A percentile compares a stretch with the other conserved stretches of the same genome.
phyloP scores from a whole-genome alignment of 2,329 filamentous ascomycete genomes.

The Zymoseptoria tritici region DNA sequence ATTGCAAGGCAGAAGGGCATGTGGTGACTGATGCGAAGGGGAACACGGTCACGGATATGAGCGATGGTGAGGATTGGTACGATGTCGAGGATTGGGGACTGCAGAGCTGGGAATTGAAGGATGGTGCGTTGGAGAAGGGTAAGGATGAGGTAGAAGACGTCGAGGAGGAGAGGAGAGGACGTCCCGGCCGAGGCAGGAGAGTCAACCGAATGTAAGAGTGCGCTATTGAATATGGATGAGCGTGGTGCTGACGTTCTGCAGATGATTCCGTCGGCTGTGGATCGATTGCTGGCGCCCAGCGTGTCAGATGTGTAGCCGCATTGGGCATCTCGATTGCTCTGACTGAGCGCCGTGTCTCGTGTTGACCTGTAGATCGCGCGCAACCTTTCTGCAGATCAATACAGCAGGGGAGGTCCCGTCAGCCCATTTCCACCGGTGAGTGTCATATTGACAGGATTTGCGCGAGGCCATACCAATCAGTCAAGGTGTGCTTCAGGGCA shows the following conservation, averaged over 20 bases:
- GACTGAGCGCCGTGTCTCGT: not conserved
- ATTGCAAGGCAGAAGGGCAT: constrained; percentile 73
- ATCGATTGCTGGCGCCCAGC: not conserved
- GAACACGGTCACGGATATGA: constrained; percentile 53
- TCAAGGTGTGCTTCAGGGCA: not conserved
- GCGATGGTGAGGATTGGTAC: constrained; percentile 84
- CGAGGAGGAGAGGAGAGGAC: constrained; percentile 20
- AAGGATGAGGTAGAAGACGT: constrained; percentile 69
- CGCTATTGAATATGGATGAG: not conserved
- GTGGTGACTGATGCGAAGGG: constrained; percentile 38
- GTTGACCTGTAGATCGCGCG: too few species aligned
- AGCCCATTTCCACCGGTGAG: too few species aligned
- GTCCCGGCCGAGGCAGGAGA: constrained; percentile 16
- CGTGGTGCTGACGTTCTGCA: not conserved
- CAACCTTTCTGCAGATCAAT: too few species aligned
- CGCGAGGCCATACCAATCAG: not conserved
- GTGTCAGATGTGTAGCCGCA: not conserved
- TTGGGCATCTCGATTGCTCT: not conserved
- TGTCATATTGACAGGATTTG: not conserved
- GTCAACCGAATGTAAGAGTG: constrained; percentile 21
- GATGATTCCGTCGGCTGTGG: not conserved
- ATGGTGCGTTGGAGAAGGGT: constrained; percentile 70
- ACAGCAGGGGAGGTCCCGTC: too few species aligned
- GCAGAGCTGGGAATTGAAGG: constrained; percentile 19
- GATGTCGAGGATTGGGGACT: constrained; percentile 74